phyloP scores from a whole-genome alignment of 2,329 filamentous ascomycete genomes.

The Pyrenophora seminiperda region DNA sequence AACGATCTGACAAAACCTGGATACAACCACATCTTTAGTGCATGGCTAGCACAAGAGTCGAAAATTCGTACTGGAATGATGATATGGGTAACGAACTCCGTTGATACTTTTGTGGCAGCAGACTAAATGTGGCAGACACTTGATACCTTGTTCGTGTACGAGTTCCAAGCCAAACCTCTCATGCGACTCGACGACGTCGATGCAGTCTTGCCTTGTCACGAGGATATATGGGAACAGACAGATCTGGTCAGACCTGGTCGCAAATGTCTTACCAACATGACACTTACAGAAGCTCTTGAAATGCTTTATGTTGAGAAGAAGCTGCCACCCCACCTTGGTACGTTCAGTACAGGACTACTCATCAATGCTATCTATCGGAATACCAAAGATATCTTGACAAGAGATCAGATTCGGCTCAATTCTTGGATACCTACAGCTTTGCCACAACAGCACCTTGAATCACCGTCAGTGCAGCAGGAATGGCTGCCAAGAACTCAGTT shows the following conservation, averaged over 20 bases:
- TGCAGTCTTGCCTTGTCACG: slow-evolving; percentile 12
- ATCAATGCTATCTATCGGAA: slow-evolving; percentile 58
- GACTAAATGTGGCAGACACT: slow-evolving; percentile 2
- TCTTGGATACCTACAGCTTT: slow-evolving; percentile 38
- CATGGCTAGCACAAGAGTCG: slow-evolving; percentile 6
- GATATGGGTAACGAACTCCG: slow-evolving; percentile 9
- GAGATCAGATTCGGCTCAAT: slow-evolving; percentile 53
- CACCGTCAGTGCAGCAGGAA: slow-evolving; percentile 19
- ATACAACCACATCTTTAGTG: not conserved
- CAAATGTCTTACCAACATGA: not conserved
- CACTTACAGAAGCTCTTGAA: slow-evolving; percentile 45
- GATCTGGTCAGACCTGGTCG: not conserved
- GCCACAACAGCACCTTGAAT: slow-evolving; percentile 20
- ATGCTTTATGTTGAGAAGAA: slow-evolving; percentile 57
- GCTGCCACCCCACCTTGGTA: slow-evolving; percentile 52
- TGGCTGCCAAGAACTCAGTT: slow-evolving; percentile 56
- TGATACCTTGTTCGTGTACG: slow-evolving; percentile 13
- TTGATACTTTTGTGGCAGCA: not conserved
- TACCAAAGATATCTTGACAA: slow-evolving; percentile 56
- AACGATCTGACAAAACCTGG: not conserved
- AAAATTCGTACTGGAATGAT: slow-evolving; percentile 12
- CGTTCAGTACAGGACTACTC: slow-evolving; percentile 56
- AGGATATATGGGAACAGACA: slow-evolving; percentile 17
- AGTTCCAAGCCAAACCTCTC: slow-evolving; percentile 16
- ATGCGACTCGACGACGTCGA: slow-evolving; percentile 14